Conservation (phyloP, 1,284 basidiomycete genomes). For the Athelia psychrophila region DNA sequence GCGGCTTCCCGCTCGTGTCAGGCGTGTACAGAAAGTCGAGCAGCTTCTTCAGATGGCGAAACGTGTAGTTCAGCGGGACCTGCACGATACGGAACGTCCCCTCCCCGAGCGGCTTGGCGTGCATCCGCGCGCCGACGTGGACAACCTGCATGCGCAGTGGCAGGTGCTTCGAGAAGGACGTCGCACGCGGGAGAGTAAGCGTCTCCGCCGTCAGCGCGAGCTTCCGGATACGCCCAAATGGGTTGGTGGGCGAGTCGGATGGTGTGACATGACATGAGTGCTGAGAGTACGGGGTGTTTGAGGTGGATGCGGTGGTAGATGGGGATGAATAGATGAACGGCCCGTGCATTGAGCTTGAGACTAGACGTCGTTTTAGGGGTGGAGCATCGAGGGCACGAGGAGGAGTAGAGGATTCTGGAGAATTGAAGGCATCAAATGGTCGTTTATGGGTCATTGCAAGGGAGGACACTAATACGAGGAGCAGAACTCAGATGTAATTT, state of each 20-base stretch:
- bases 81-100: conserved; percentile 63
- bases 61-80: conserved; percentile 67
- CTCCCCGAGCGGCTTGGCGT: conserved; percentile 23
- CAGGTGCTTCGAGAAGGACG: conserved; percentile 51
- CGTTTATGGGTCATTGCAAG: conserved; percentile 24
- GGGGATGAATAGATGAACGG: conserved; percentile 23
- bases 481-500: too few species aligned
- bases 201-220: conserved; percentile 13
- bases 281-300: conserved; percentile 9
- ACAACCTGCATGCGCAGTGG: conserved; percentile 66
- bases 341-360: conserved; percentile 24
- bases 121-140: conserved; percentile 21
- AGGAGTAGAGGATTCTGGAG: conserved; percentile 17
- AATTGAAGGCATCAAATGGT: conserved; percentile 14
- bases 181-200: conserved; percentile 40
- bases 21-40: conserved; percentile 60
- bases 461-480: too few species aligned
- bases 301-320: conserved; percentile 20
- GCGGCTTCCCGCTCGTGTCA: conserved; percentile 22
- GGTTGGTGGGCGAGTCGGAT: conserved; percentile 53
- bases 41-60: conserved; percentile 61
- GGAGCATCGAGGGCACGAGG: conserved; percentile 12
- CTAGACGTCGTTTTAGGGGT: conserved; percentile 24
- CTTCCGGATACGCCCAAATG: conserved; percentile 40
- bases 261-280: conserved; percentile 18